phyloP scores from a whole-genome alignment of 768 basidiomycete genomes.

The Suillus plorans region DNA sequence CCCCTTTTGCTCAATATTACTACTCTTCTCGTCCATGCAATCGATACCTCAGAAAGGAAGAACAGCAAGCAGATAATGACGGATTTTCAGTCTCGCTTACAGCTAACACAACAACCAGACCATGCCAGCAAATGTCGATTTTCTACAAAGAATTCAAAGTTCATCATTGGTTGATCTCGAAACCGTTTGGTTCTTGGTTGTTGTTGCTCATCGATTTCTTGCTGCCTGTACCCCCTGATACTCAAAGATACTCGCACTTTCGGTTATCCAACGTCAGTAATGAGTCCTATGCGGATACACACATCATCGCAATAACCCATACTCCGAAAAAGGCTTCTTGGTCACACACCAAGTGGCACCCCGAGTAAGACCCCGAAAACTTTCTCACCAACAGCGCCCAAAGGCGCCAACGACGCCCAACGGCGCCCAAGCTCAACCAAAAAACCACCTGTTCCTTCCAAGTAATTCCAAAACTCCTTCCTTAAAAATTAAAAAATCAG shows the following conservation, averaged over 20 bases:
- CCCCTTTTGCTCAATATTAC: background rate
- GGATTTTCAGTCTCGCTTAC: conserved; percentile 16
- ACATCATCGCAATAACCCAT: conserved; percentile 14
- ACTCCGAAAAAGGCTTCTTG: too few species aligned
- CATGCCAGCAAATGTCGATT: conserved; percentile 18
- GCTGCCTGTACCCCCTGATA: conserved; percentile 8
- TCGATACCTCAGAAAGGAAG: background rate
- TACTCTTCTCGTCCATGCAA: background rate
- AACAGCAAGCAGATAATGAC: background rate
- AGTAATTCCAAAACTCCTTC: too few species aligned
- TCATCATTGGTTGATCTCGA: conserved; percentile 3
- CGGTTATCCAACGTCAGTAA: conserved; percentile 66
- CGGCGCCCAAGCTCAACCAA: too few species aligned
- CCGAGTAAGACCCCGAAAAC: too few species aligned
- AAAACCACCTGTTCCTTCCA: too few species aligned
- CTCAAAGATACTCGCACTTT: conserved; percentile 28
- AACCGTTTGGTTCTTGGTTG: background rate
- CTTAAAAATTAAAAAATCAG: too few species aligned
- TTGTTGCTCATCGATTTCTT: background rate
- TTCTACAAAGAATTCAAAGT: conserved; percentile 7
- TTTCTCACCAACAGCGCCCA: too few species aligned
- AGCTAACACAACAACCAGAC: conserved; percentile 22
- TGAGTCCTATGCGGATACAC: conserved; percentile 53
- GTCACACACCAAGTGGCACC: too few species aligned
- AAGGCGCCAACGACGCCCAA: too few species aligned